A percentile compares a stretch with the other conserved stretches of the same genome.
These are phyloP conservation scores for Boehmeria nivea DNA, from an alignment of 306 rosid species.

Conservation along the genomic window DNA sequence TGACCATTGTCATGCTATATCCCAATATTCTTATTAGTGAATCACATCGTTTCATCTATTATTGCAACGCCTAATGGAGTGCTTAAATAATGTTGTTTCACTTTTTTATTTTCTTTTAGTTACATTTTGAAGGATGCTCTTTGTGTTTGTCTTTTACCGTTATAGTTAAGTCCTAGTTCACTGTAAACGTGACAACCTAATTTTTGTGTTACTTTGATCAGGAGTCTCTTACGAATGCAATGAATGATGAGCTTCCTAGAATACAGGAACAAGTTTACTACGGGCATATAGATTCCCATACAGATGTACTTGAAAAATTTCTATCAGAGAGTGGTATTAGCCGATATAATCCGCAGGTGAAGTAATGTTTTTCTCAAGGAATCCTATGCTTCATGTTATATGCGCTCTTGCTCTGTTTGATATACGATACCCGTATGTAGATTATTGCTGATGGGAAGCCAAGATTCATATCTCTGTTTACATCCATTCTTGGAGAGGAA, in stretches of 20 bases:
- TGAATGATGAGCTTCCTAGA: conserved; percentile 90
- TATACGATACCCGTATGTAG: conserved; percentile 32
- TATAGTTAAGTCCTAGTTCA: neutral
- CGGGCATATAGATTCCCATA: conserved; percentile 79
- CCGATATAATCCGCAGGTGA: conserved; percentile 94
- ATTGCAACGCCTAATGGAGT: no score
- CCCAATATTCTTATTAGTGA: no score
- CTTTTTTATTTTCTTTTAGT: no score
- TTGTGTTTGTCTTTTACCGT: no score
- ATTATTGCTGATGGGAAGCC: conserved; percentile 77
- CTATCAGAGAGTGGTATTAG: conserved; percentile 80
- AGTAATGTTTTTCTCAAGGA: conserved; percentile 8
- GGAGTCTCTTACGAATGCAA: conserved; percentile 79
- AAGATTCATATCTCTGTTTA: conserved; percentile 56
- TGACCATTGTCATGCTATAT: no score
- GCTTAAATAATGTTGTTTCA: no score
- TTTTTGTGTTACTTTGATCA: conserved; percentile 13
- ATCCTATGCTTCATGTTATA: conserved; percentile 4
- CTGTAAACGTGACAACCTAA: neutral
- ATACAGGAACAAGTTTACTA: conserved; percentile 94
- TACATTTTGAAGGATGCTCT: no score
- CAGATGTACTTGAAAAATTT: conserved; percentile 73
- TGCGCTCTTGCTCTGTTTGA: conserved; percentile 10
- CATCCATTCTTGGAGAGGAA: conserved; percentile 51
- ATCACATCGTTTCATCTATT: no score